phyloP scores from a whole-genome alignment of 768 basidiomycete genomes.

The Mycena rebaudengoi region DNA sequence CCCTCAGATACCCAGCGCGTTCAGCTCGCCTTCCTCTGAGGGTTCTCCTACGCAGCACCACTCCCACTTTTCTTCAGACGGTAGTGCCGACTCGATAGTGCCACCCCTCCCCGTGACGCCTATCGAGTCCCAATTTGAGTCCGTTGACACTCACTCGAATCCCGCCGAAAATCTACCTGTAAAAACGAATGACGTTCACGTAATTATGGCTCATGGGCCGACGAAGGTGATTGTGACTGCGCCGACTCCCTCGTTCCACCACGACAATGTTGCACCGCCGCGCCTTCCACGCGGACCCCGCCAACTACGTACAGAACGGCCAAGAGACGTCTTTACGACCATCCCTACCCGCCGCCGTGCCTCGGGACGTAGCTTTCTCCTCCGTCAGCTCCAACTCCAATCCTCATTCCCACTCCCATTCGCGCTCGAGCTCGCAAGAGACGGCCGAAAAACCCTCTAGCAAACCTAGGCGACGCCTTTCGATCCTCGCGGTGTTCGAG shows the following conservation, averaged over 20 bases:
- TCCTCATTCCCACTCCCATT: too few relatives aligned
- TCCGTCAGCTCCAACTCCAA: neutral
- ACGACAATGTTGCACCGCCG: slow-evolving; percentile 36
- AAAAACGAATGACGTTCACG: slow-evolving; percentile 43
- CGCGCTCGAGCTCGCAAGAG: too few relatives aligned
- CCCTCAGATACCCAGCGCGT: slow-evolving; percentile 49
- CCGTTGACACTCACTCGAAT: slow-evolving; percentile 3
- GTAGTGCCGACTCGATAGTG: slow-evolving; percentile 22
- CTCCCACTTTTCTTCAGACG: slow-evolving; percentile 42
- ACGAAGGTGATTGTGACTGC: slow-evolving; percentile 63
- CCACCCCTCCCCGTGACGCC: slow-evolving; percentile 29
- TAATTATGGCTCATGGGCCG: slow-evolving; percentile 53
- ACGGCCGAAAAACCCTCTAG: neutral
- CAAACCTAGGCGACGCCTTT: slow-evolving; percentile 25
- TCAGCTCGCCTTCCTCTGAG: slow-evolving; percentile 50
- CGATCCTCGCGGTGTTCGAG: slow-evolving; percentile 33
- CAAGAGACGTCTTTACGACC: slow-evolving; percentile 36
- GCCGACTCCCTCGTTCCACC: slow-evolving; percentile 54
- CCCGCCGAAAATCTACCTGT: slow-evolving; percentile 12
- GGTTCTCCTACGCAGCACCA: slow-evolving; percentile 25
- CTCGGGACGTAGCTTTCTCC: slow-evolving; percentile 1
- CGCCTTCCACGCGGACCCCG: slow-evolving; percentile 56
- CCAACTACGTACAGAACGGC: slow-evolving; percentile 39
- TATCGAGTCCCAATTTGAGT: slow-evolving; percentile 16
- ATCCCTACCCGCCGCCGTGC: slow-evolving; percentile 34